Evolutionary conservation across 164 flowering plant species (phyloP), one percentile per base, ranked within the genome.

Genomic region (Vitis rotundifolia): DNA sequence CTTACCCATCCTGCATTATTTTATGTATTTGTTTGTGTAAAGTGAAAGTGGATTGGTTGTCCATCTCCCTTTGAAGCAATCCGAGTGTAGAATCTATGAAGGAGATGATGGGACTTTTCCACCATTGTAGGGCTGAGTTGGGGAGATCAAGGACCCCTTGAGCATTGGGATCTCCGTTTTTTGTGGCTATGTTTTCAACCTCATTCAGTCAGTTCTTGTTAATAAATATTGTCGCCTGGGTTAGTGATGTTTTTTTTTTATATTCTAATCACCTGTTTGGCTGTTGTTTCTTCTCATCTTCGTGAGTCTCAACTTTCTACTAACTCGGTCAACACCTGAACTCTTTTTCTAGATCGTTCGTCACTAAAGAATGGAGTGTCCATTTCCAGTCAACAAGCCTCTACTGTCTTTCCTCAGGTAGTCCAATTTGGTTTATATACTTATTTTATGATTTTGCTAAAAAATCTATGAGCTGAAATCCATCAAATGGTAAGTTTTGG

Each of bases 401-500:
- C 3, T 37, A 3, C 44, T 3, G 6, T 3, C 0, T 0, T 37
- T 37, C 0, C 44, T 37, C 44, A 37, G 44, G 44, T 37, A 22
- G 44, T 37, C 44, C 44, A 37, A 6, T 37, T 37, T 37, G 54
- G 14, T 12, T 51, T 11, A 53, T 53, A 14, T 53, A 53, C 14
- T 13, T 53, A 13, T 53, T 53, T 5, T 53, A 13, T 14, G 5
- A 53, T n/a, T 1, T 14, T 53, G 56, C 3, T 37, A 37, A 37
- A 49, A 59, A 63, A 51, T 68, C 61, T 71, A 31, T 47, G 15
- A 14, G 15, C 63, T 18, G 31, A 12, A 60, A 59, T 60, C 69
- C 37, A 64, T 59, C 55, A 63, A 29, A 57, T 63, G 72, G 72
- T 70, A 72, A 76, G 49, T 52, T 71, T 64, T 44, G 16, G 71